Conservation (phyloP, 345 rosid genomes). For the Lumnitzera littorea region DNA sequence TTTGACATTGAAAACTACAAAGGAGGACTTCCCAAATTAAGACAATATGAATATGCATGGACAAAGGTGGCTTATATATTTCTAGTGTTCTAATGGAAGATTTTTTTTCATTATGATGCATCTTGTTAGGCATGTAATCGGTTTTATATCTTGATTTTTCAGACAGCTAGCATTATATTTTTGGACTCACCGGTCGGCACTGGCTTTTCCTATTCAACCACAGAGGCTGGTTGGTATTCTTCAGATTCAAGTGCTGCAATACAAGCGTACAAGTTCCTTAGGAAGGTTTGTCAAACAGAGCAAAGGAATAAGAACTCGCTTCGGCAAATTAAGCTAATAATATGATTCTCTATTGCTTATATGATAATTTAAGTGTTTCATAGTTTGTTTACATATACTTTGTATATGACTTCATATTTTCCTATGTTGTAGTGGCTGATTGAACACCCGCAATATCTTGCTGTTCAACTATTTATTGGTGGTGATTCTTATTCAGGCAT, state of each 20-base stretch:
- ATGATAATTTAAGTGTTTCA: not conserved
- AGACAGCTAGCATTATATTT: constrained; percentile 24
- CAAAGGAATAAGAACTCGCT: not conserved
- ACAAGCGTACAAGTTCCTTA: constrained; percentile 17
- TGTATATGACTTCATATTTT: not conserved
- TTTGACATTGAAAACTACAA: constrained; percentile 12
- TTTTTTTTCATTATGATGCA: too few relatives aligned
- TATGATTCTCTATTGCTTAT: not conserved
- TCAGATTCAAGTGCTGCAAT: constrained; percentile 19
- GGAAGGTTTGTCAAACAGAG: constrained; percentile 10
- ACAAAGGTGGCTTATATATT: constrained; percentile 12
- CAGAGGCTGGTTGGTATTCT: constrained; percentile 12
- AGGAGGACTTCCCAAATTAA: constrained; percentile 14
- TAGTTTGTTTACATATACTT: not conserved
- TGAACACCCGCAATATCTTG: constrained; percentile 26
- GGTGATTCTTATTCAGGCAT: constrained; percentile 39
- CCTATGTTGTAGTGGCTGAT: constrained; percentile 20
- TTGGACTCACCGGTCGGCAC: constrained; percentile 26
- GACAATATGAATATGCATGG: constrained; percentile 13
- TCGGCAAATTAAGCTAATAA: not conserved
- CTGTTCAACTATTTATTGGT: constrained; percentile 17
- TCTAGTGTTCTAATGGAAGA: not conserved
- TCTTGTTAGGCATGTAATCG: too few relatives aligned
- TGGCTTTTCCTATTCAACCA: constrained; percentile 24
- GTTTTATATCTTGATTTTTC: not conserved